These are phyloP conservation scores for Macrophomina pseudophaseolina DNA, from an alignment of 2,329 filamentous ascomycete genomes.

Conservation along the genomic window DNA sequence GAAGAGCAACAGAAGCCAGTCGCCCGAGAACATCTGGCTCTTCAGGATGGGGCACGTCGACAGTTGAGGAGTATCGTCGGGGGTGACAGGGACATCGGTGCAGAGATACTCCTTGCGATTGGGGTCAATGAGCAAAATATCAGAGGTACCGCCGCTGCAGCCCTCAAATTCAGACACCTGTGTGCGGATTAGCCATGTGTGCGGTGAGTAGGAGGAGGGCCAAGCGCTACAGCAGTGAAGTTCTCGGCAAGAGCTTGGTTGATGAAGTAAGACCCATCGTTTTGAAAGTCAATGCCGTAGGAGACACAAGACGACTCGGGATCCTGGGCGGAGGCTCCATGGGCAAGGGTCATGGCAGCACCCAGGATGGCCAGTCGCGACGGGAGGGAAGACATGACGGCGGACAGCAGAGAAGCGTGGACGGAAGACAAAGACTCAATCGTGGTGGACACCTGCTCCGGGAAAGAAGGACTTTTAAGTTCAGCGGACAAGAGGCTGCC, in stretches of 20 bases:
- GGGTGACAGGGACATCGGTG: constrained; percentile 46
- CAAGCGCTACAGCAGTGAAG: constrained; percentile 41
- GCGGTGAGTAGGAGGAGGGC: too few species aligned
- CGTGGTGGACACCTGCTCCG: neutral
- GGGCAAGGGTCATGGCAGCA: constrained; percentile 35
- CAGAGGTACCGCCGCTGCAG: constrained; percentile 47
- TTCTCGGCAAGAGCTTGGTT: constrained; percentile 47
- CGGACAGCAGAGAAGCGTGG: neutral
- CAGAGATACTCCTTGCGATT: constrained; percentile 49
- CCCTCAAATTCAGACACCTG: constrained; percentile 51
- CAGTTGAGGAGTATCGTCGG: constrained; percentile 45
- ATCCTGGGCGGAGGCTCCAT: neutral
- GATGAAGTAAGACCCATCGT: constrained; percentile 53
- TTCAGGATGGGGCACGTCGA: constrained; percentile 52
- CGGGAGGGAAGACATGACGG: constrained; percentile 37
- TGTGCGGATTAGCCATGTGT: constrained; percentile 22
- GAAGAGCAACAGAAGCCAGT: constrained; percentile 51
- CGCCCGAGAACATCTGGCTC: constrained; percentile 49
- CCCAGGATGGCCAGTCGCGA: constrained; percentile 35
- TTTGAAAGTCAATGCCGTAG: constrained; percentile 50
- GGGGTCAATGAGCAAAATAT: constrained; percentile 51
- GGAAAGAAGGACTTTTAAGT: constrained; percentile 12
- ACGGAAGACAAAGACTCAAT: constrained; percentile 11
- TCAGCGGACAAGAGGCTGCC: neutral
- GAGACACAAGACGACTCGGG: constrained; percentile 40